A percentile compares a stretch with the other conserved stretches of the same genome.
Evolutionary conservation across 1,139 yeast species (phyloP).

Genomic region (Lodderomyces pseudojiufengensis): DNA sequence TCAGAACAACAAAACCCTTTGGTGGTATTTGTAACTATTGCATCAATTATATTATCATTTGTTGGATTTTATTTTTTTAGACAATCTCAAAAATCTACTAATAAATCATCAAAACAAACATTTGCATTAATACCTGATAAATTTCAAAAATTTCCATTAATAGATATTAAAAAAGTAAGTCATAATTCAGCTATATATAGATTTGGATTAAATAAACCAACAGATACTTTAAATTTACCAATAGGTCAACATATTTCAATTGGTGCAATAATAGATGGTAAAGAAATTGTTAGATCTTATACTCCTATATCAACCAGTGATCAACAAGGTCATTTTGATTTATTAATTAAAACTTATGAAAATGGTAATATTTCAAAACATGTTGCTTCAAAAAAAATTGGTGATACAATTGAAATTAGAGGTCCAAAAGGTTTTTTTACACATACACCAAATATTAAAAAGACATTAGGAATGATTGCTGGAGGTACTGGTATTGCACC

Average conservation of each 20-base stretch:
- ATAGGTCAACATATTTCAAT: conserved; percentile 91
- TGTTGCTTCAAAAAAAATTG: conserved; percentile 59
- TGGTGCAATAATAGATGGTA: conserved; percentile 62
- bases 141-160: conserved; percentile 78
- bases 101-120: conserved; percentile 17
- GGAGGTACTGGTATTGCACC: conserved; percentile 99
- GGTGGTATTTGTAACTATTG: conserved; percentile 37
- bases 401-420: conserved; percentile 48
- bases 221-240: conserved; percentile 82
- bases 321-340: conserved; percentile 82
- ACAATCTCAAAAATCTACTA: conserved; percentile 27
- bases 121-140: conserved; percentile 62
- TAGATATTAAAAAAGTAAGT: conserved; percentile 71
- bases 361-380: conserved; percentile 82
- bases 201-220: conserved; percentile 75
- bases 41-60: conserved; percentile 37
- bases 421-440: conserved; percentile 95
- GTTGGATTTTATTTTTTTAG: conserved; percentile 37
- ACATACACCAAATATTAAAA: conserved; percentile 78
- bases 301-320: conserved; percentile 91
- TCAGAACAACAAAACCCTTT: conserved; percentile 33
- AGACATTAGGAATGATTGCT: conserved; percentile 78
- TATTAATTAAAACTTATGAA: conserved; percentile 89
- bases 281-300: conserved; percentile 85
- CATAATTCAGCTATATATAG: conserved; percentile 85